Conservation (phyloP, 441 rosid species). For the Dalechampia spathulata region DNA sequence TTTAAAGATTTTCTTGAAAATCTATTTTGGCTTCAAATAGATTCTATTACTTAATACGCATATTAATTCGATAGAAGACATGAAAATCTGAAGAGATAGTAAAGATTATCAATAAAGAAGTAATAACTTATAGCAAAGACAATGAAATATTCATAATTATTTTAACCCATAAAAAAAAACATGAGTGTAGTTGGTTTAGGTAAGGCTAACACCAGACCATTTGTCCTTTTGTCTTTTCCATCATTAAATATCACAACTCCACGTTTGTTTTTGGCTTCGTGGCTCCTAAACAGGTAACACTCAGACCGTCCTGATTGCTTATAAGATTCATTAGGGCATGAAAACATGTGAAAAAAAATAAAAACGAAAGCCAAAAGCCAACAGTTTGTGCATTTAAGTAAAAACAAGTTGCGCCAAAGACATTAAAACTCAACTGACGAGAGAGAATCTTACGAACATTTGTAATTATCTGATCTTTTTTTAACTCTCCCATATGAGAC, state of each 20-base stretch:
- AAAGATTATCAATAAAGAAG: constrained; percentile 2
- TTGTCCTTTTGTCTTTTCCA: constrained; percentile 22
- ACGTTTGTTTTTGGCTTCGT: too few relatives aligned
- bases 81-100: constrained; percentile 19
- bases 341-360: too few relatives aligned
- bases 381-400: not conserved
- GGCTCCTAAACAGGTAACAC: constrained; percentile 1
- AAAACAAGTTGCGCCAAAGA: constrained; percentile 16
- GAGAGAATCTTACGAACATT: constrained; percentile 16
- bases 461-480: constrained; percentile 5
- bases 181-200: constrained; percentile 49
- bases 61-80: constrained; percentile 5
- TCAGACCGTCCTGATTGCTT: not conserved
- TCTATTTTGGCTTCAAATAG: too few relatives aligned
- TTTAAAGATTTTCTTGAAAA: too few relatives aligned
- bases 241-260: constrained; percentile 1
- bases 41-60: too few relatives aligned
- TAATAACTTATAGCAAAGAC: constrained; percentile 12
- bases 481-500: constrained; percentile 14
- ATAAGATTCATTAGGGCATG: too few relatives aligned
- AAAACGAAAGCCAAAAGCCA: constrained; percentile 18
- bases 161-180: too few relatives aligned
- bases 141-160: constrained; percentile 11
- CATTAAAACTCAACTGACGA: not conserved
- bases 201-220: constrained; percentile 28